Base-by-base conservation (phyloP, 2,329 filamentous ascomycete species). In the Fusarium penzigii region DNA sequence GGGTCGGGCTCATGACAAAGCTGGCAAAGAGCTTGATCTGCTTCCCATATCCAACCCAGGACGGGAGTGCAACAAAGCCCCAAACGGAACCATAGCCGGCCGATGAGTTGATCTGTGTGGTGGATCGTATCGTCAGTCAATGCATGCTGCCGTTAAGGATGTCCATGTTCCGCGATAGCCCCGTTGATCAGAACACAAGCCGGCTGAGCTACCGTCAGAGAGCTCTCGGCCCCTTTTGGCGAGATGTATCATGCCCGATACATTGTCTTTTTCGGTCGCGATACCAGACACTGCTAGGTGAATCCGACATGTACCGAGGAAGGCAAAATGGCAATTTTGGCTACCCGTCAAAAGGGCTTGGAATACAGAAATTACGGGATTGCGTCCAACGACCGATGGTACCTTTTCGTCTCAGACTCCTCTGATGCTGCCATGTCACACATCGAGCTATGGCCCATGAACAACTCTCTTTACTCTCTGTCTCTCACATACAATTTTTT, bases 111-210 rank as follows among this genome's bases (percentile, higher is more conserved):
- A 58, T 61, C 62, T 53, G 56, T 48, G 51, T 48, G 43, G 45
- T 58, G 59, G 56, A 49, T 59, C 52, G 63, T 59, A 61, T 66
- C 58, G 61, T 62, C 59, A 61, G 42, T 49, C 55, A 48, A 63
- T 66, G 65, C 65, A 65, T 57, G 61, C 48, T 64, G 51, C 65
- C 65, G 65, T 65, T 59, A 59, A 56, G 64, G 61, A 65, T 63
- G 58, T 53, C 56, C 53, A 49, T 52, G 51, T 58, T 52, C 61
- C 61, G 63, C 53, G 51, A 61, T 61, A 58, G 57, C 62, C 54
- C 63, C 56, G 57, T 61, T 43, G 42, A 48, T 43, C 54, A 56
- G 63, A 55, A 55, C 17, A 64, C 61, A 63, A 61, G 56, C 54
- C 56, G 58, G 63, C 51, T 56, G 52, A 57, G 55, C 57, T 62